Percentiles rank a stretch among this genome's conserved stretches.
Conservation (phyloP, 352 stramenopile species). For the Phytophthora europaea region DNA sequence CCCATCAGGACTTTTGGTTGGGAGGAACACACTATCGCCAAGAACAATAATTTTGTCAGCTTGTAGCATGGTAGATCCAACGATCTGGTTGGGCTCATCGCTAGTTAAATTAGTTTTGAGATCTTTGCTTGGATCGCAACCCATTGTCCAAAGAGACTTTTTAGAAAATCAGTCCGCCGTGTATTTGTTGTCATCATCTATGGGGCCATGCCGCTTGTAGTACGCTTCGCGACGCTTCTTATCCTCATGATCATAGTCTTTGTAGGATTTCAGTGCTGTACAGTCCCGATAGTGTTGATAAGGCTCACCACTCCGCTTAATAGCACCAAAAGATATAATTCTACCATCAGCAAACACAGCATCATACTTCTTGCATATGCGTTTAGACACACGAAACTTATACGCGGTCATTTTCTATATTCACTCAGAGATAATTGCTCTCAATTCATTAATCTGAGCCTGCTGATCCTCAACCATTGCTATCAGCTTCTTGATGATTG, state of each 20-base stretch:
- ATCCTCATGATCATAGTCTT: background rate
- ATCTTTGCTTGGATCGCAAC: slow-evolving; percentile 19
- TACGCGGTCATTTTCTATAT: no score
- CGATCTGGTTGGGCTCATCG: slow-evolving; percentile 1
- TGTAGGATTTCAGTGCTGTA: background rate
- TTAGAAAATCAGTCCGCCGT: background rate
- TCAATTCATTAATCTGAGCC: no score
- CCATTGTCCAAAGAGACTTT: no score
- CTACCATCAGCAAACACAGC: slow-evolving; percentile 15
- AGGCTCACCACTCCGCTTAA: slow-evolving; percentile 23
- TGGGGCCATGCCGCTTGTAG: no score
- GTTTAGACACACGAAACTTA: background rate
- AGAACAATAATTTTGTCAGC: slow-evolving; percentile 14
- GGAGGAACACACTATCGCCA: slow-evolving; percentile 11
- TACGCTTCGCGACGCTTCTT: background rate
- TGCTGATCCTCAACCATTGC: no score
- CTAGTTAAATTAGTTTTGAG: slow-evolving; percentile 12
- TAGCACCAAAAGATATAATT: slow-evolving; percentile 20
- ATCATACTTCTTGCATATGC: slow-evolving; percentile 19
- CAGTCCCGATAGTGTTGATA: slow-evolving; percentile 16
- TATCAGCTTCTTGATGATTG: no score
- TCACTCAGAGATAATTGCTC: no score
- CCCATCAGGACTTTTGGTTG: slow-evolving; percentile 7
- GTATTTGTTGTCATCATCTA: no score
- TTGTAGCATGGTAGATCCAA: slow-evolving; percentile 7